Evolutionary conservation across 2,329 filamentous ascomycete genomes (phyloP), one percentile per base, ranked within the genome.

Genomic region (Fusarium sp.): DNA sequence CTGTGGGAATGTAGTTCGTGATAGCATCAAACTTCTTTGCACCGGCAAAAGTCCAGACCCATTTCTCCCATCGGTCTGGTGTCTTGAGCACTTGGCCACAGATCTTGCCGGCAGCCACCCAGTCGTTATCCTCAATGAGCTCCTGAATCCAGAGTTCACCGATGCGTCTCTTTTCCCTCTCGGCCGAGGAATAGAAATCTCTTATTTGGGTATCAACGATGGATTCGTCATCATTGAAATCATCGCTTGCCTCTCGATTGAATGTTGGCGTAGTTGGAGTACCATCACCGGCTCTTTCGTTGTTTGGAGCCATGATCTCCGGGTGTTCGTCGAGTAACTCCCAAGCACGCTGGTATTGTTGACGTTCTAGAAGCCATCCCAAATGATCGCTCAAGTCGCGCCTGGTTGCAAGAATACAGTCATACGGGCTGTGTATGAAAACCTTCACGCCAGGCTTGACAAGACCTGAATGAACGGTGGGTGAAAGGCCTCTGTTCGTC

Each of bases 341-440:
- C 95, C 95, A 99, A 3, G 94, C 94, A 72, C 93, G 88, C 74
- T 93, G 88, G 75, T 95, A 97, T 66, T 91, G 90, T 54, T 92
- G 87, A 65, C 91, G 93, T 62, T 95, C 92, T 28, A 97, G 78
- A 16, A 98, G 84, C 95, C 95, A 99, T 10, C 86, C 83, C 23
- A 98, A 83, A 75, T 97, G 94, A 79, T 99, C 96, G 6, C 89
- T 84, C 18, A 97, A 84, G 75, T 97, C 94, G 71, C 96, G 87
- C 77, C 94, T 94, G 4, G 96, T 93, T 1, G 93, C 93, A 57
- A 98, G 83, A n/a, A 98, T 91, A 74, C 94, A 98, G 79, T 99
- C 96, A 76, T 97, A 99, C 0, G 96, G 96, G 74, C 94, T 98
- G 75, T 97, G 94, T 42, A 99, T 93, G 77, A 98, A 98, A 18